phyloP scores from a whole-genome alignment of 2,329 filamentous ascomycete species.

The Penicillium sp. region DNA sequence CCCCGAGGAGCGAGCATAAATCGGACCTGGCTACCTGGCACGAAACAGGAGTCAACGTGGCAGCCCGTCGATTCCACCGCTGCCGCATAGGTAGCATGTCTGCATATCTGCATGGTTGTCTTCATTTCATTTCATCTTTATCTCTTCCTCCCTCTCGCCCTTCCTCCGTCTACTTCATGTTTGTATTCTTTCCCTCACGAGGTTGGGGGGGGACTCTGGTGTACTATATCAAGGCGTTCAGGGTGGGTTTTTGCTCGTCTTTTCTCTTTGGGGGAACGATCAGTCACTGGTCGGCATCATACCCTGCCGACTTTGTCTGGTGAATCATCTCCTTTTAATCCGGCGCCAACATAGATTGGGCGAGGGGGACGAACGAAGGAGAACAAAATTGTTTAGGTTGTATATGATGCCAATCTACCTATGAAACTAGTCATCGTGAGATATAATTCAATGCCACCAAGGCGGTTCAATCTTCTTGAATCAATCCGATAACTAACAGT shows the following conservation, averaged over 20 bases:
- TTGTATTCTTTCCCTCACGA: neutral
- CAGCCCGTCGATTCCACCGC: constrained; percentile 48
- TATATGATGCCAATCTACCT: constrained; percentile 18
- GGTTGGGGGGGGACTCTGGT: constrained; percentile 1
- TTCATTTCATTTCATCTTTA: constrained; percentile 2
- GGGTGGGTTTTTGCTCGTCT: neutral
- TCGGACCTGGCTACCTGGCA: constrained; percentile 70
- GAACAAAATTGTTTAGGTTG: constrained; percentile 4
- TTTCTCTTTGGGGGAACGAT: neutral
- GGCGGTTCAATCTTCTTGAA: neutral
- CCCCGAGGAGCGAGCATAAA: constrained; percentile 44
- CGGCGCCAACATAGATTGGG: constrained; percentile 4
- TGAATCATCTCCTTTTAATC: neutral
- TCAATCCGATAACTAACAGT: neutral
- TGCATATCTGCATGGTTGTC: neutral
- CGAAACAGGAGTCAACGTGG: constrained; percentile 87
- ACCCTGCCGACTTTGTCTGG: neutral
- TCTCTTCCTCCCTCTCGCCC: neutral
- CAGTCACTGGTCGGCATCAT: neutral
- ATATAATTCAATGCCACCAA: neutral
- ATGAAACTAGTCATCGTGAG: neutral
- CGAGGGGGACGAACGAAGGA: neutral
- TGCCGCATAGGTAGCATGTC: constrained; percentile 17
- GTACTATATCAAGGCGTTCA: constrained; percentile 22
- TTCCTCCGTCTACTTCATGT: neutral